Evolutionary conservation across 495 filamentous ascomycete genomes (phyloP), one percentile per base, ranked within the genome.

Genomic region (Xylaria bambusicola): DNA sequence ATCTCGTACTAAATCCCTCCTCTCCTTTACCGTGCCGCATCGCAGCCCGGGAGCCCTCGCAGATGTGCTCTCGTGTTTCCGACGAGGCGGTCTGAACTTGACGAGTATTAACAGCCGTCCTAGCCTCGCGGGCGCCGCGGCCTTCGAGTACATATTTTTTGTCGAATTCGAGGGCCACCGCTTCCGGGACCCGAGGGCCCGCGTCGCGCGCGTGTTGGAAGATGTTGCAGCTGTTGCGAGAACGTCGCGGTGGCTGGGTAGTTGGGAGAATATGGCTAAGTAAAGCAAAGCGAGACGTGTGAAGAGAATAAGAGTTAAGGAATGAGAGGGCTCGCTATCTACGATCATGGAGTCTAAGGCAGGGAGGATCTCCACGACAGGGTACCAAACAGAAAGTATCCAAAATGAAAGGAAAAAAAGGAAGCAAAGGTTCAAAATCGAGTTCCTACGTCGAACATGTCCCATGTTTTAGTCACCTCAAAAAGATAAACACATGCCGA

Each of bases 61-160:
- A 12, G 83, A 92, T 65, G 86, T 87, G 18, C 75, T 98, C 55
- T 77, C 85, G 40, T 87, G 91, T 41, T 97, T 98, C 74, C 84
- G 87, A 65, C 71, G 74, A 9, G 77, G 81, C 63, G 77, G 80
- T 0, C 71, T 97, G 44, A 97, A 97, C 69, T 76, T 98, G 35
- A 97, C 93, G 13, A 93, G 88, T 70, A 97, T 97, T 70, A 91
- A 88, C 61, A 89, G 89, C 57, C 74, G 95, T 62, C 94, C 94
- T 13, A 93, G 88, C 65, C 78, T 89, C 10, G 48, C 46, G 23
- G 61, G 76, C 82, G 42, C 15, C 13, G 73, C 75, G 53, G 82
- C 88, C 27, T 98, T 96, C 88, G 86, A 93, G 68, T 98, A 98
- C 75, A 82, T 96, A 24, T 97, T 98, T 74, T 88, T 98, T 72